Base-by-base conservation (phyloP, 768 basidiomycete species). In the Leucocoprinus sp. region DNA sequence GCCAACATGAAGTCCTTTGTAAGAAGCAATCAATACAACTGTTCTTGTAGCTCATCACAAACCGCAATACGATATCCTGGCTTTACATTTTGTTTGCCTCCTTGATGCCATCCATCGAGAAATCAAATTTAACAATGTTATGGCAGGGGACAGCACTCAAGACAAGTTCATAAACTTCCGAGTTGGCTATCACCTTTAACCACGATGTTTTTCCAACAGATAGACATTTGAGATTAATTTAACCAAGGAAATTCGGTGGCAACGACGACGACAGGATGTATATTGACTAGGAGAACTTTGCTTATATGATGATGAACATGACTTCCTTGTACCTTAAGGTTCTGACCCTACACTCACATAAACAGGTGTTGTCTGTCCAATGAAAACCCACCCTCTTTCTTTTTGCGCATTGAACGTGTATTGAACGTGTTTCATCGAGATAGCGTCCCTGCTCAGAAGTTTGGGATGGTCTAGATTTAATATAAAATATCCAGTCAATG, bases 91-190 rank as follows among this genome's bases (percentile, higher is more conserved):
- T 36, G 15, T 51, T n/a, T 45, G 48, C 23, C 8, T 5, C 0
- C 48, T 52, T 18, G 51, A 43, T 3, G 42, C 49, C 24, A 43
- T 52, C 31, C 51, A 49, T 23, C 47, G 36, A n/a, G 47, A 49
- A 22, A 48, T 52, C 38, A 52, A 49, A 17, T 31, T 40, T 7
- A 42, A 48, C 14, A 52, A 48, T 19, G 37, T 48, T 26, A 15
- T 52, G 23, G 19, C 48, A 4, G 48, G 45, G 21, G 43, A 19
- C 34, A 31, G 37, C 35, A 17, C 29, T 19, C 49, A 52, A 28
- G 43, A 23, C 12, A 27, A 44, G 7, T 18, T 52, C 36, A 41
- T 48, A n/a, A 39, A 52, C 21, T 42, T 52, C n/a, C 19, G 50
- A 38, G 17, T 22, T 44, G 8, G 50, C 50, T 22, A 21, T 42